Conservation (phyloP, 345 rosid species). For the Theobroma cacao region DNA sequence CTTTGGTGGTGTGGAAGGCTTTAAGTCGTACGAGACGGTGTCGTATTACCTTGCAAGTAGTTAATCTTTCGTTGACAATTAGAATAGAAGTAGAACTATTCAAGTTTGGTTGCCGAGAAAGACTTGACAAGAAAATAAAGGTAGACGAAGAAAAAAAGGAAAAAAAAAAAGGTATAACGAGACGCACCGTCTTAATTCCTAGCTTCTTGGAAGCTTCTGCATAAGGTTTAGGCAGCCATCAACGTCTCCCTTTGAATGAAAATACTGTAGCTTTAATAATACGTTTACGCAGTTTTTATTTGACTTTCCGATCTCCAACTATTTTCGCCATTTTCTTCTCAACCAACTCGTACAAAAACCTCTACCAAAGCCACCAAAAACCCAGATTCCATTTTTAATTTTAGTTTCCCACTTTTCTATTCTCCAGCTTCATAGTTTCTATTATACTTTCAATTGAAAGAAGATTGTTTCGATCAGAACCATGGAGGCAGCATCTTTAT, state of each 20-base stretch:
- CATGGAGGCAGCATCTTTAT: constrained; percentile 8
- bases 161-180: neutral
- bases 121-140: too few relatives aligned
- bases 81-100: too few relatives aligned
- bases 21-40: too few relatives aligned
- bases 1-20: too few relatives aligned
- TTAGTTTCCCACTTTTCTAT: neutral
- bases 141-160: too few relatives aligned
- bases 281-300: neutral
- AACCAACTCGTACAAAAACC: neutral
- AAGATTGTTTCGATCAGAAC: neutral
- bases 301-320: neutral
- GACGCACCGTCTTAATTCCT: neutral
- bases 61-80: too few relatives aligned
- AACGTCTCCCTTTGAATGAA: neutral
- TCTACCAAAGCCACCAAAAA: neutral
- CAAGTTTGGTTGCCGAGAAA: neutral
- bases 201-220: constrained; percentile 7
- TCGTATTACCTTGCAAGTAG: too few relatives aligned
- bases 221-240: neutral
- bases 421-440: neutral
- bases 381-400: neutral
- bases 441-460: neutral
- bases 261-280: neutral
- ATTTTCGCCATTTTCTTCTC: neutral